phyloP scores from a whole-genome alignment of 2,329 filamentous ascomycete species.

The Pseudopithomyces maydicus region DNA sequence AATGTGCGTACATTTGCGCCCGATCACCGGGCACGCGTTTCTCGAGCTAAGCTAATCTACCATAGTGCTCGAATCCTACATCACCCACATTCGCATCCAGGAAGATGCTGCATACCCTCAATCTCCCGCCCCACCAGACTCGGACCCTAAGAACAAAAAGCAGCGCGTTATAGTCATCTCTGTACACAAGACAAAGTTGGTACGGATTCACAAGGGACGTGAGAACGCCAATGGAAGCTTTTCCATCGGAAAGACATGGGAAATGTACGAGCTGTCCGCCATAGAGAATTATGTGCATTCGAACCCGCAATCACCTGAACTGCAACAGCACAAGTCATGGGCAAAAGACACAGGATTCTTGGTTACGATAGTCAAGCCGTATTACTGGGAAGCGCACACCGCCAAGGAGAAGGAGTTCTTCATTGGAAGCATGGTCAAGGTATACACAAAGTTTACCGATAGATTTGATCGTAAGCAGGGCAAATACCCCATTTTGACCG shows the following conservation, averaged over 20 bases:
- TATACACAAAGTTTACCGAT: slow-evolving; percentile 89
- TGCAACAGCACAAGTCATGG: slow-evolving; percentile 70
- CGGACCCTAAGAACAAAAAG: slow-evolving; percentile 78
- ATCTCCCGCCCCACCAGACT: slow-evolving; percentile 79
- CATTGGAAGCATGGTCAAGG: slow-evolving; percentile 93
- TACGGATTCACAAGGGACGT: slow-evolving; percentile 94
- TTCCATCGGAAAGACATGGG: slow-evolving; percentile 98
- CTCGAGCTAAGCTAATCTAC: slow-evolving; percentile 1
- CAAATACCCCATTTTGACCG: slow-evolving; percentile 75
- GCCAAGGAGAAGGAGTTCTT: slow-evolving; percentile 99
- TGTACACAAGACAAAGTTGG: slow-evolving; percentile 87
- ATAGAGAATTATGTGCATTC: slow-evolving; percentile 81
- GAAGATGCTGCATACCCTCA: slow-evolving; percentile 87
- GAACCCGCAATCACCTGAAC: slow-evolving; percentile 62
- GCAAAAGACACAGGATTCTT: slow-evolving; percentile 83
- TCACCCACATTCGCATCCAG: slow-evolving; percentile 90
- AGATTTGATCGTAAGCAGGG: slow-evolving; percentile 59
- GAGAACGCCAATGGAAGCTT: slow-evolving; percentile 94
- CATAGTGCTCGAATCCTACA: slow-evolving; percentile 87
- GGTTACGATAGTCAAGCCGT: slow-evolving; percentile 88
- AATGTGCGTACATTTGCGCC: slow-evolving; percentile 54
- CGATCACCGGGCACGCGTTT: background rate
- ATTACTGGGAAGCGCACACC: slow-evolving; percentile 94
- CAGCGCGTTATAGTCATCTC: slow-evolving; percentile 89
- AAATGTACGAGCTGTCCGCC: slow-evolving; percentile 82